Evolutionary conservation across 2,329 filamentous ascomycete species (phyloP), one percentile per base, ranked within the genome.

Genomic region (Aspergillus phoenicis): DNA sequence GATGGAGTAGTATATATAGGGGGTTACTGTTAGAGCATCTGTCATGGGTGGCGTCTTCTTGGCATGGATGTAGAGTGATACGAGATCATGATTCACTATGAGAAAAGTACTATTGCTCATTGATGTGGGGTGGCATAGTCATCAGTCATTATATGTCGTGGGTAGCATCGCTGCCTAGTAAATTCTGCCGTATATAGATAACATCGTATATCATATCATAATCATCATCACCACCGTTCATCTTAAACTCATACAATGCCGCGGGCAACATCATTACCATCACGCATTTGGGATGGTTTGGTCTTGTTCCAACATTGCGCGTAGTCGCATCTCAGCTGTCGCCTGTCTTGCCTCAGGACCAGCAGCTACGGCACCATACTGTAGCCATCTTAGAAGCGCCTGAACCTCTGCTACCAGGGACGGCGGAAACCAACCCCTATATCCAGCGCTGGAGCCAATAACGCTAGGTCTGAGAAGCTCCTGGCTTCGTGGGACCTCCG

Each of bases 251-350:
- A 13, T 43, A 5, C n/a, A 43, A 24, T 24, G 5, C 22, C 10
- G 10, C 20, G 11, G 7, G 17, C 15, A 33, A 17, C 4, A 33
- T 11, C 15, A 8, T 17, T 33, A 24, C 5, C 47, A 51, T 51
- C 47, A 51, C 26, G 26, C 47, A 51, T 17, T 51, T 8, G 24
- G 8, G 7, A 28, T 51, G n/a, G 30, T 33, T 15, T 30, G 22
- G 4, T 73, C 66, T 38, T 66, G 72, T 49, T 73, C 69, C 24
- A 79, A 67, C 66, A 76, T 72, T 6, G 75, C 73, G 28, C 76
- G 72, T 48, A 80, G 63, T 28, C 69, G 70, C 56, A 63, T 70
- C 59, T 78, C 76, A 2, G 77, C 77, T 4, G 77, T 73, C 60
- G 70, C 67, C n/a, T 64, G 70, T 7, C 47, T 63, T 10, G 62